Evolutionary conservation across 2,329 filamentous ascomycete genomes (phyloP).

Genomic region (Colletotrichum echinochloae): DNA sequence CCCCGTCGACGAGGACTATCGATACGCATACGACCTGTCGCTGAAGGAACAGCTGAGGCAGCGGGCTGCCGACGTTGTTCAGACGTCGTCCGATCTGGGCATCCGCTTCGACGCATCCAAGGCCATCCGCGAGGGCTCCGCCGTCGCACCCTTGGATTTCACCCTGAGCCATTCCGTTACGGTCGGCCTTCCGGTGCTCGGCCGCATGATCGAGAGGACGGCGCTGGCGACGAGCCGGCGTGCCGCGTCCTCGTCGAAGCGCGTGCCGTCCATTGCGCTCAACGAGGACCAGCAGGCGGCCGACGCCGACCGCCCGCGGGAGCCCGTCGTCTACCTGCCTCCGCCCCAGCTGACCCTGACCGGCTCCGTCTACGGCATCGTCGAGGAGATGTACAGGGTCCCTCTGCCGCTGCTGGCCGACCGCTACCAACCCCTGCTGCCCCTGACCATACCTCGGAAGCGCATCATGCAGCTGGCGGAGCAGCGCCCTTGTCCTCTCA

Average conservation of each 20-base stretch:
- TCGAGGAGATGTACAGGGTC: constrained; percentile 48
- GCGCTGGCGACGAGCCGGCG: background rate
- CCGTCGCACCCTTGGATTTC: constrained; percentile 52
- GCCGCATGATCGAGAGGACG: constrained; percentile 43
- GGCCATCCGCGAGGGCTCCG: constrained; percentile 24
- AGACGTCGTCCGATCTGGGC: constrained; percentile 53
- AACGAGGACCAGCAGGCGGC: constrained; percentile 15
- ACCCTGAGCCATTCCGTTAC: constrained; percentile 54
- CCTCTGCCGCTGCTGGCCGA: constrained; percentile 50
- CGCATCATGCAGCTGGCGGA: constrained; percentile 53
- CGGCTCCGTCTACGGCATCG: constrained; percentile 55
- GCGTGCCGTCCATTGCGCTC: constrained; percentile 40
- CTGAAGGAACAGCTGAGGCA: constrained; percentile 43
- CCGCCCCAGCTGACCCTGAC: constrained; percentile 54
- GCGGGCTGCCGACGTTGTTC: constrained; percentile 43
- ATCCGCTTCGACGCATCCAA: constrained; percentile 52
- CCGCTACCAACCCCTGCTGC: constrained; percentile 54
- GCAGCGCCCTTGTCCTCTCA: constrained; percentile 53
- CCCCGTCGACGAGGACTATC: constrained; percentile 40
- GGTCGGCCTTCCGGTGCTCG: constrained; percentile 50
- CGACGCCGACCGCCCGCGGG: constrained; percentile 8
- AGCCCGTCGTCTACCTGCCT: constrained; percentile 37
- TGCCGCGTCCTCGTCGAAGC: constrained; percentile 24
- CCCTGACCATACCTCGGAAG: constrained; percentile 51
- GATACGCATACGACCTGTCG: constrained; percentile 42